A percentile compares a stretch with the other conserved stretches of the same genome.
Evolutionary conservation across 768 basidiomycete genomes (phyloP).

Genomic region (Suillus occidentalis): DNA sequence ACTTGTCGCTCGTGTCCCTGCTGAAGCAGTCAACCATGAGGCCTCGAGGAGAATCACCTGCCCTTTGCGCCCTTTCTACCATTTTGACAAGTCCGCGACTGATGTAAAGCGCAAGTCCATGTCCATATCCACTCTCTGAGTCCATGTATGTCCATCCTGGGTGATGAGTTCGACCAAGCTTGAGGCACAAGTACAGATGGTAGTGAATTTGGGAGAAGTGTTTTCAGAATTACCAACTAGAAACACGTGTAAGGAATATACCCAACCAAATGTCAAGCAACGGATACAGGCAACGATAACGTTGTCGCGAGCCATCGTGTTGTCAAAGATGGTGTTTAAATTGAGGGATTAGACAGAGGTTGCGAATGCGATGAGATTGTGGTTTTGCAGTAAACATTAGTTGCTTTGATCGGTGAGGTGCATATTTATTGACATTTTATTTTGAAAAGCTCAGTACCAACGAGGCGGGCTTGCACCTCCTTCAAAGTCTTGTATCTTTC

Average conservation of each 20-base stretch:
- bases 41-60: constrained; percentile 40
- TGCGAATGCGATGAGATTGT: too few relatives aligned
- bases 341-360: too few relatives aligned
- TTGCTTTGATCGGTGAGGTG: too few relatives aligned
- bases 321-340: constrained; percentile 25
- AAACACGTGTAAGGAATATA: background rate
- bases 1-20: constrained; percentile 7
- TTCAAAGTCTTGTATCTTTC: too few relatives aligned
- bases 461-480: too few relatives aligned
- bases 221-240: constrained; percentile 75
- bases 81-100: constrained; percentile 35
- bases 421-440: too few relatives aligned
- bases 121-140: background rate
- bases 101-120: background rate
- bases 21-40: constrained; percentile 41
- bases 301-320: constrained; percentile 38
- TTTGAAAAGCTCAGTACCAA: too few relatives aligned
- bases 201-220: constrained; percentile 56
- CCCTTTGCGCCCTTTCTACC: constrained; percentile 44
- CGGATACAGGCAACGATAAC: constrained; percentile 66
- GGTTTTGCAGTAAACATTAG: too few relatives aligned
- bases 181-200: constrained; percentile 24
- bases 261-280: background rate
- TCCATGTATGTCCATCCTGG: background rate
- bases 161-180: background rate